A percentile compares a stretch with the other conserved stretches of the same genome.
Conservation (phyloP, 495 filamentous ascomycete genomes). For the Filosporella fistucella region DNA sequence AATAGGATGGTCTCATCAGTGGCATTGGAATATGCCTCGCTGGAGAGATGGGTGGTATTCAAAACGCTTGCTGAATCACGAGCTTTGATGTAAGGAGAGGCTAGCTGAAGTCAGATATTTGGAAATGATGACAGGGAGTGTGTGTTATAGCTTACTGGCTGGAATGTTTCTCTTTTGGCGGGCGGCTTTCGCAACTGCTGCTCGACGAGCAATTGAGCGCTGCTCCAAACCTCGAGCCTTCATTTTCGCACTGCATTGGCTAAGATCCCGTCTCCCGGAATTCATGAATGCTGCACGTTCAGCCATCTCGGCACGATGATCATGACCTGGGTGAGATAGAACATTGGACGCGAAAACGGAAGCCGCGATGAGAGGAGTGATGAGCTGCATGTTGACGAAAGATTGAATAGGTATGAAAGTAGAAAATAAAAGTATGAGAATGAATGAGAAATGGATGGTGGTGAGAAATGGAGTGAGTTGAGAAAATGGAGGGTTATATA, state of each 20-base stretch:
- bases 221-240: constrained; percentile 35
- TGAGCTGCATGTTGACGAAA: constrained; percentile 9
- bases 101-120: neutral
- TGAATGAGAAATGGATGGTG: neutral
- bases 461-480: neutral
- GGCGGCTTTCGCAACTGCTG: constrained; percentile 26
- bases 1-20: constrained; percentile 32
- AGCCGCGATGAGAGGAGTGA: constrained; percentile 6
- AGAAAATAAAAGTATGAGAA: neutral
- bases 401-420: neutral
- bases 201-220: constrained; percentile 31
- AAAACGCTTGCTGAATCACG: constrained; percentile 29
- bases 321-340: constrained; percentile 37
- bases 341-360: constrained; percentile 6
- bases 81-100: constrained; percentile 27
- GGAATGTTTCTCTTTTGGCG: constrained; percentile 27
- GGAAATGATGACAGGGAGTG: neutral
- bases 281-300: constrained; percentile 36
- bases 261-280: constrained; percentile 29
- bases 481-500: neutral
- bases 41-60: constrained; percentile 25
- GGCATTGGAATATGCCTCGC: constrained; percentile 23
- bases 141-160: neutral
- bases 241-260: constrained; percentile 33
- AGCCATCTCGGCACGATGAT: constrained; percentile 34